A percentile compares a stretch with the other conserved stretches of the same genome.
These are phyloP conservation scores for Ophiostoma novo-ulmi DNA, from an alignment of 2,329 filamentous ascomycete genomes.

Conservation along the genomic window DNA sequence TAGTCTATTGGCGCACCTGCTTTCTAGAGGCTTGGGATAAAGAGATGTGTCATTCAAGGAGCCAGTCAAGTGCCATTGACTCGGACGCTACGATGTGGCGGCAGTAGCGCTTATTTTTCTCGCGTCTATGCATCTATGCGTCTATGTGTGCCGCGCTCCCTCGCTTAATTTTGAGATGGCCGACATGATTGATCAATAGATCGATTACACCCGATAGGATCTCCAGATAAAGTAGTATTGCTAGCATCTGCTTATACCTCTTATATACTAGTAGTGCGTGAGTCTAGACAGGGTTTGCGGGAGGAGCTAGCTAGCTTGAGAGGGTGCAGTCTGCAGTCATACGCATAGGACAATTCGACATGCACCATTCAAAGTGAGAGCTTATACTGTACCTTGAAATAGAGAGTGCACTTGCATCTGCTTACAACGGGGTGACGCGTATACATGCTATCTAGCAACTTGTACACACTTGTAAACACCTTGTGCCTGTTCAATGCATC, in stretches of 20 bases:
- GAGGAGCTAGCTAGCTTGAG: neutral
- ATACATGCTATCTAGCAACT: too few species aligned
- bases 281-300: neutral
- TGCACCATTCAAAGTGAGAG: too few species aligned
- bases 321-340: neutral
- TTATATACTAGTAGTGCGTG: neutral
- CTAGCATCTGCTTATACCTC: neutral
- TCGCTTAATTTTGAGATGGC: neutral
- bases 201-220: neutral
- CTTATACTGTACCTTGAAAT: neutral
- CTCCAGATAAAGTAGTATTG: neutral
- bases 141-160: neutral
- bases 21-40: neutral
- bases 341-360: neutral
- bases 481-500: neutral
- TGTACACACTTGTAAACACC: neutral
- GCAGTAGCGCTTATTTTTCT: conserved; percentile 5
- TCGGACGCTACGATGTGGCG: neutral
- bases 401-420: neutral
- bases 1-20: neutral
- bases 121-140: too few species aligned
- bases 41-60: neutral
- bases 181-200: neutral
- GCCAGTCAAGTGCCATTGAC: neutral
- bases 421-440: too few species aligned